Percentiles rank a stretch among this genome's conserved stretches.
These are phyloP conservation scores for Coemansia sp. DNA, from an alignment of 192 early-diverging fungal species.

Conservation along the genomic window DNA sequence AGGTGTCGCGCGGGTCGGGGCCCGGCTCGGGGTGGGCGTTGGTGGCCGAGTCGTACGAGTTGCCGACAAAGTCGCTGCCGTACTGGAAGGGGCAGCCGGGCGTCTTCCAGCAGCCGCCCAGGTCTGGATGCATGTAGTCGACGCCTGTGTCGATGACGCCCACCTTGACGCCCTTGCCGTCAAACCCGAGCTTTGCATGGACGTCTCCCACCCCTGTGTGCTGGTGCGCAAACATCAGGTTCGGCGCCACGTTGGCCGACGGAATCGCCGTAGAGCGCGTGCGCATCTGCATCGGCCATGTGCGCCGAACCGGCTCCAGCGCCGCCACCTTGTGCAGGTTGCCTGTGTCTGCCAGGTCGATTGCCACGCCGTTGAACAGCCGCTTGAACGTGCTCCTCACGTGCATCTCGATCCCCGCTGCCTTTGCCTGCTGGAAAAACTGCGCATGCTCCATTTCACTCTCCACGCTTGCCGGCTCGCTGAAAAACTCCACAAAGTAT, in stretches of 20 bases:
- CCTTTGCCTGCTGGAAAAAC: constrained; percentile 19
- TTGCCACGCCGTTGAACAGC: constrained; percentile 53
- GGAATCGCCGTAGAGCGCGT: constrained; percentile 39
- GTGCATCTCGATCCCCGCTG: constrained; percentile 30
- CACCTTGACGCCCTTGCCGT: constrained; percentile 61
- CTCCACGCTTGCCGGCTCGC: constrained; percentile 40
- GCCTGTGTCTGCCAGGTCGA: constrained; percentile 38
- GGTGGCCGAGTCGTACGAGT: constrained; percentile 45
- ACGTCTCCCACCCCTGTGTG: constrained; percentile 60
- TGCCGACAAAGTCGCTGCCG: constrained; percentile 65
- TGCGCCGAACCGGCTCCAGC: constrained; percentile 35
- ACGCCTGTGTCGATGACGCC: constrained; percentile 55
- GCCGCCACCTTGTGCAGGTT: constrained; percentile 32
- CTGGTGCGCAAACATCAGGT: constrained; percentile 56
- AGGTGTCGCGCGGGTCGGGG: constrained; percentile 59
- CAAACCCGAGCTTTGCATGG: constrained; percentile 56
- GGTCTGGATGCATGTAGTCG: constrained; percentile 53
- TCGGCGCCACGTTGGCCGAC: constrained; percentile 39
- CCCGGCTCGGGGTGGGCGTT: constrained; percentile 49
- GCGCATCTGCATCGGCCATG: constrained; percentile 53
- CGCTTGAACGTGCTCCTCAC: constrained; percentile 42
- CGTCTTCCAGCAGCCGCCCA: constrained; percentile 56
- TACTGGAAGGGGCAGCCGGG: constrained; percentile 62
- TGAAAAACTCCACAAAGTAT: constrained; percentile 46
- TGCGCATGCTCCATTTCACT: constrained; percentile 33